Base-by-base conservation (phyloP, 2,329 filamentous ascomycete genomes). In the Tympanopsis confertula region DNA sequence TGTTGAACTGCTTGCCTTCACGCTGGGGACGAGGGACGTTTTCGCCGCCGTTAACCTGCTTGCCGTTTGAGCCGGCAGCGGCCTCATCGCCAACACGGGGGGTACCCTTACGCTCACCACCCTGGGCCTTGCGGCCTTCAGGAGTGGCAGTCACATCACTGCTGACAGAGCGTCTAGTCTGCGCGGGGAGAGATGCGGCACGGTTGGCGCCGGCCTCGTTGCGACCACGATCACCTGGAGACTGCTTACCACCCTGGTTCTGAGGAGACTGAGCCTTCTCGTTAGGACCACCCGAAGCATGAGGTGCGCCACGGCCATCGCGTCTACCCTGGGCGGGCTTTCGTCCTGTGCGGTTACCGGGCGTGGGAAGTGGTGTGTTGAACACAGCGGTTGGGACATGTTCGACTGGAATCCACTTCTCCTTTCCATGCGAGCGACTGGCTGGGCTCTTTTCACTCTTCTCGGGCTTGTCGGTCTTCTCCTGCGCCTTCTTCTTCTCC, bases 301-400 rank as follows among this genome's bases (percentile, higher is more conserved):
- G 61, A 43, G 45, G 46, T 39, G 48, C 32, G 42, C 53, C 49
- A 42, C 63, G 58, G 44, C 45, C 55, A 41, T 69, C 67, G 45
- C 71, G 60, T 41, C 73, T 68, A 47, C 69, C 69, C 52, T 76
- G 70, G 39, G 68, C 60, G 38, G 67, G 59, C 49, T 71, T 64
- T 42, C 74, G 69, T 38, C 71, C 70, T 48, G 70, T 64, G 40
- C 70, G 63, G 37, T 65, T 61, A 43, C 61, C 54, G 33, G 60
- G 48, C 12, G 64, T 57, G n/a, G 80, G 77, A 29, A 94, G 58
- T 19, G 83, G 86, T 1, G 91, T 95, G 55, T 86, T 82, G 59
- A 94, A 96, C 41, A 80, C 79, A 36, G 91, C 86, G 13, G 77
- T 82, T 5, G 87, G 89, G 12, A 85, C 86, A 51, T 88, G 89